Conservation (phyloP, 2,329 filamentous ascomycete species). For the Iodosphaeria phyllophila region DNA sequence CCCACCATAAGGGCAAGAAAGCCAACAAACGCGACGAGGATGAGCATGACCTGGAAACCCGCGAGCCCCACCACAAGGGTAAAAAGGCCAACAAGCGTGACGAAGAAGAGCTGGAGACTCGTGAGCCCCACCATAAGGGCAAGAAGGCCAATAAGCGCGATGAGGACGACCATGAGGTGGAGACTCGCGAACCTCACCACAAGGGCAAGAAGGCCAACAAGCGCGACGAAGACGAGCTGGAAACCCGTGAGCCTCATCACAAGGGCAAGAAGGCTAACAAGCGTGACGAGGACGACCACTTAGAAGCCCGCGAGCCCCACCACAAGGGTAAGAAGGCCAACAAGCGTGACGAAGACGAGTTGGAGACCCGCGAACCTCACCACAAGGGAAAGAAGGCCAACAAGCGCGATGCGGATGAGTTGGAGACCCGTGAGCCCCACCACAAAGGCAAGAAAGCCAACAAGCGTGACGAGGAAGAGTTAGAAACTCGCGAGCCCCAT, state of each 20-base stretch:
- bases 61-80: constrained; percentile 6
- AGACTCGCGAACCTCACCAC: constrained; percentile 3
- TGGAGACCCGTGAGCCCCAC: constrained; percentile 3
- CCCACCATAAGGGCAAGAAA: constrained; percentile 3
- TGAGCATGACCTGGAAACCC: constrained; percentile 3
- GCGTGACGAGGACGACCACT: background rate
- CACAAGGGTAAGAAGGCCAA: constrained; percentile 1
- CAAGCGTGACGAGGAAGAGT: constrained; percentile 1
- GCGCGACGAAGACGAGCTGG: constrained; percentile 2
- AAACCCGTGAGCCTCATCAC: constrained; percentile 2
- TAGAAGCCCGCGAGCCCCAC: constrained; percentile 1
- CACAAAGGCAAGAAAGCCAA: constrained; percentile 3
- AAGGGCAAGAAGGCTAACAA: constrained; percentile 1
- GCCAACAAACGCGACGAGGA: background rate
- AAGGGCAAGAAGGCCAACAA: constrained; percentile 3
- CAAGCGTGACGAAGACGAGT: background rate
- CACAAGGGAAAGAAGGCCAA: constrained; percentile 7
- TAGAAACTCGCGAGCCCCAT: too few relatives aligned
- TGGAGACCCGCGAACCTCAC: constrained; percentile 3
- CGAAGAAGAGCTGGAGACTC: constrained; percentile 4
- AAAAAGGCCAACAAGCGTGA: constrained; percentile 4
- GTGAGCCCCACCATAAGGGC: constrained; percentile 4
- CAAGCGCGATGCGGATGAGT: constrained; percentile 1
- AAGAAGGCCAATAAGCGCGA: constrained; percentile 3
- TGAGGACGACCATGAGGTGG: background rate